phyloP scores from a whole-genome alignment of 1,139 yeast genomes.

The Yamadazyma taylorii region DNA sequence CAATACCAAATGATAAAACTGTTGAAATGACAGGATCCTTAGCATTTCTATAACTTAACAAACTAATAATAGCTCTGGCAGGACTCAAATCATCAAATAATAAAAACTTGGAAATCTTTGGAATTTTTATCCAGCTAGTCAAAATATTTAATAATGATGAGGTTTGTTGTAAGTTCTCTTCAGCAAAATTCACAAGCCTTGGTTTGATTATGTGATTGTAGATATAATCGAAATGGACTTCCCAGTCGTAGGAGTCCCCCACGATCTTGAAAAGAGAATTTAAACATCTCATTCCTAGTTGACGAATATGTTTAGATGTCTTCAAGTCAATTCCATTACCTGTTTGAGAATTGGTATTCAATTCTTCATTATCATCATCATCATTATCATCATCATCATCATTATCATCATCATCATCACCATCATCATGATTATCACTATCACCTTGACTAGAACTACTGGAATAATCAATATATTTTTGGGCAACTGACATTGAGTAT shows the following conservation, averaged over 20 bases:
- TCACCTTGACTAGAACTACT: slow-evolving; percentile 15
- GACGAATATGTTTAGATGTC: slow-evolving; percentile 56
- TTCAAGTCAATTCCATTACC: slow-evolving; percentile 31
- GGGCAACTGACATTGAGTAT: slow-evolving; percentile 58
- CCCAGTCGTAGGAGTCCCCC: slow-evolving; percentile 58
- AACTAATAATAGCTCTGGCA: slow-evolving; percentile 52
- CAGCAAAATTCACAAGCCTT: slow-evolving; percentile 64
- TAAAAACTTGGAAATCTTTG: slow-evolving; percentile 51
- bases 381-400: slow-evolving; percentile 3
- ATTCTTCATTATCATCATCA: slow-evolving; percentile 18
- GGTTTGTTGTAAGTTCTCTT: slow-evolving; percentile 79
- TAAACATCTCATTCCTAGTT: slow-evolving; percentile 59
- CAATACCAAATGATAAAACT: slow-evolving; percentile 57
- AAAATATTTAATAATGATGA: slow-evolving; percentile 76
- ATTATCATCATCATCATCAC: slow-evolving; percentile 17
- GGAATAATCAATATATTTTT: slow-evolving; percentile 32
- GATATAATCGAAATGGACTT: slow-evolving; percentile 48
- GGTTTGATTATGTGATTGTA: slow-evolving; percentile 60
- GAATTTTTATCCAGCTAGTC: slow-evolving; percentile 57
- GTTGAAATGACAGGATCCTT: slow-evolving; percentile 65
- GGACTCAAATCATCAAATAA: slow-evolving; percentile 58
- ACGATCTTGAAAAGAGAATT: slow-evolving; percentile 49
- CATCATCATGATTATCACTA: slow-evolving; percentile 13
- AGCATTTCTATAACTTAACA: slow-evolving; percentile 54
- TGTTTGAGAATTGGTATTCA: too few relatives aligned